Base-by-base conservation (phyloP, 2,329 filamentous ascomycete genomes). In the Simplicillium sp. region DNA sequence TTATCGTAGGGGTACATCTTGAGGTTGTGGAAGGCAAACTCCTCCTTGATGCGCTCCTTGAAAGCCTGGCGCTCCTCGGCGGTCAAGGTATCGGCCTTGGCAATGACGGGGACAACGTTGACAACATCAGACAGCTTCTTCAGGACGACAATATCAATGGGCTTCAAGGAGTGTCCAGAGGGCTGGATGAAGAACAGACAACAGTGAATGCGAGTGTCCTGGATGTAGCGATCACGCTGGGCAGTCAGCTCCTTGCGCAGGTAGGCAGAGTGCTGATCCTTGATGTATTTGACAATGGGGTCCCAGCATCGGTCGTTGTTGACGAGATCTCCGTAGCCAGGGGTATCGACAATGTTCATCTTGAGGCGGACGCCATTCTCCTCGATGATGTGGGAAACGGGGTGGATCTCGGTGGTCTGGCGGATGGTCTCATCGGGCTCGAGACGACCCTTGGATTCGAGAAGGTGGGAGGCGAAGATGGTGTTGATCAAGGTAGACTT, bases 301-400 rank as follows among this genome's bases (percentile, higher is more conserved):
- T 98, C 92, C 92, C 92, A 98, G 82, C 92, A 98, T 77, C 92
- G 85, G 72, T 98, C 92, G 68, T 98, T 98, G 80, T 98, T 98
- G 68, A 98, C 92, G 61, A 96, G 80, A 59, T 98, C 92, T 60
- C 92, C 92, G 59, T 98, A 98, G 50, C 92, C 92, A 49, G 92
- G 92, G 49, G 92, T 98, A 64, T 98, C 92, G 58, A 98, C 92
- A 59, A 98, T 98, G 79, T 97, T 98, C 59, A 98, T 76, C 57
- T 92, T 80, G 58, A 98, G 82, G 61, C 92, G 89, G 54, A 98
- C 92, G 54, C 92, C 92, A 64, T 98, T 98, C 73, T 98, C 92
- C 76, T 98, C 92, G 61, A 98, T 96, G 65, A 96, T 88, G 73
- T 98, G 92, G 50, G 92, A 97, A 51, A 92, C 90, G 40, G 88